These are phyloP conservation scores for Termitomyces sp. DNA, from an alignment of 1,284 basidiomycete genomes.

Conservation along the genomic window DNA sequence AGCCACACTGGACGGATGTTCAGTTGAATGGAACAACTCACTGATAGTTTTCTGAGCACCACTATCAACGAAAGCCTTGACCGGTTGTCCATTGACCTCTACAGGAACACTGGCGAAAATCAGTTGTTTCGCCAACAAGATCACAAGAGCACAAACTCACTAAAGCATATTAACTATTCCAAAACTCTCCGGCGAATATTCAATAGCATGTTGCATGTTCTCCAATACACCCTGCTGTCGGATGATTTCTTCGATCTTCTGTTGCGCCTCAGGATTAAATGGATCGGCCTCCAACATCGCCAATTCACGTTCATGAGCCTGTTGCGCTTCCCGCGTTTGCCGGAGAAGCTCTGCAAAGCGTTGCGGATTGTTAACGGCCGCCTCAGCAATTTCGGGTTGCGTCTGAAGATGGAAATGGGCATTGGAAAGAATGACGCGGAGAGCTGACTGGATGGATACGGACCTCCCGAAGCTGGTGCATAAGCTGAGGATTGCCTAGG, in stretches of 20 bases:
- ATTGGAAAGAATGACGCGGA: conserved; percentile 2
- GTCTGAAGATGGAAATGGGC: conserved; percentile 35
- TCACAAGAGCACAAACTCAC: conserved; percentile 37
- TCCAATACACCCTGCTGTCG: conserved; percentile 86
- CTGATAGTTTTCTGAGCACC: conserved; percentile 97
- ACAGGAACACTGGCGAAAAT: conserved; percentile 57
- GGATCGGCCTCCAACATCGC: conserved; percentile 77
- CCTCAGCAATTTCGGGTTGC: conserved; percentile 76
- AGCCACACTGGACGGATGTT: background rate
- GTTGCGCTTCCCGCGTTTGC: conserved; percentile 53
- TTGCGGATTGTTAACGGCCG: conserved; percentile 62
- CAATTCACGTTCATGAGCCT: conserved; percentile 60
- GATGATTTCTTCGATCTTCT: conserved; percentile 91
- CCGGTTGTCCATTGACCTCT: conserved; percentile 86
- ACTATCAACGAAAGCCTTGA: conserved; percentile 98
- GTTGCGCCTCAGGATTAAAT: conserved; percentile 88
- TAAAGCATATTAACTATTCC: conserved; percentile 97
- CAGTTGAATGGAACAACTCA: conserved; percentile 35
- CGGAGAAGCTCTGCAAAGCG: conserved; percentile 74
- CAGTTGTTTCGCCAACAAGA: conserved; percentile 2
- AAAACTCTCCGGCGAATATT: conserved; percentile 91
- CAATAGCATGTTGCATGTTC: conserved; percentile 88
- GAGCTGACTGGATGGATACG: conserved; percentile 16
- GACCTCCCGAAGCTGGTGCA: conserved; percentile 72
- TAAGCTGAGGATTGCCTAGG: conserved; percentile 76